Conservation (phyloP, 1,139 yeast species). For the Scheffersomyces quercinus region DNA sequence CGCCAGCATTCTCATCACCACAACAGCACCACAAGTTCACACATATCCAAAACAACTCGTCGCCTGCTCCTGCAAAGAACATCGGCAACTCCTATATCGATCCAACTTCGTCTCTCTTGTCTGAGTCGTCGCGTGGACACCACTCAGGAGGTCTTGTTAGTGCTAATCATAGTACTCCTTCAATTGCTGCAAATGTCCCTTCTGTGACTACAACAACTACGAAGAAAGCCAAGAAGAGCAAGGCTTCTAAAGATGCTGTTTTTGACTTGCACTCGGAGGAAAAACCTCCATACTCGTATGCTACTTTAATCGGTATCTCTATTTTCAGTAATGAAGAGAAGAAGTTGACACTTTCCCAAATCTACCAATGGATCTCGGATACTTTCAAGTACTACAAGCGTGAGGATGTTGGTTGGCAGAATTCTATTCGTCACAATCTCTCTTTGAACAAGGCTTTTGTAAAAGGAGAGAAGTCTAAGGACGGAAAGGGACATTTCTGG, state of each 20-base stretch:
- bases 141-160: background rate
- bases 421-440: constrained; percentile 82
- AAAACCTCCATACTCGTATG: constrained; percentile 95
- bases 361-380: constrained; percentile 88
- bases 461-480: constrained; percentile 89
- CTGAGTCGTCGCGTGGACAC: background rate
- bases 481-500: constrained; percentile 98
- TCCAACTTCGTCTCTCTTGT: background rate
- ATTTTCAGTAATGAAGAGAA: constrained; percentile 81
- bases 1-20: constrained; percentile 55
- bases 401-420: constrained; percentile 94
- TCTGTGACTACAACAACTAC: constrained; percentile 3
- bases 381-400: constrained; percentile 82
- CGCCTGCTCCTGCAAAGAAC: constrained; percentile 14
- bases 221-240: constrained; percentile 26
- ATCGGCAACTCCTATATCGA: constrained; percentile 5
- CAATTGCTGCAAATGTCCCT: constrained; percentile 7
- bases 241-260: constrained; percentile 28
- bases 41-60: constrained; percentile 1
- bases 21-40: constrained; percentile 18
- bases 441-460: constrained; percentile 85
- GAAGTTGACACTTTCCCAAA: constrained; percentile 83
- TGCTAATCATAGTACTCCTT: constrained; percentile 2
- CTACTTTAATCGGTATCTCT: constrained; percentile 92
- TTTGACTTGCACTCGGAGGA: constrained; percentile 45